phyloP scores from a whole-genome alignment of 495 filamentous ascomycete species.

The Aspergillus nanangensis region DNA sequence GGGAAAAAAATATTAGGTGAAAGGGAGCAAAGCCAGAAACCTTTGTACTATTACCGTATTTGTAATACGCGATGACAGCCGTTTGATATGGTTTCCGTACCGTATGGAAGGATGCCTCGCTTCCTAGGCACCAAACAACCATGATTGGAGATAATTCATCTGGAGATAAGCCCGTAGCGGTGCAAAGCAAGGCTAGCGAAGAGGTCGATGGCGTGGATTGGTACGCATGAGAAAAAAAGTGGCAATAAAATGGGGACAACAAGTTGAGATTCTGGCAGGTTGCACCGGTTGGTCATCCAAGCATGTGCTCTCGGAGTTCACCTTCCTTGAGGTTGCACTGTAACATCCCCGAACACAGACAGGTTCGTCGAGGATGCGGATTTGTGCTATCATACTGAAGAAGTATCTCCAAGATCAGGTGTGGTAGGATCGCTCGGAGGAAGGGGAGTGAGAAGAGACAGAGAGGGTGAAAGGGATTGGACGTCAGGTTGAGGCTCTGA shows the following conservation, averaged over 20 bases:
- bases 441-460: neutral
- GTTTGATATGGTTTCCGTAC: neutral
- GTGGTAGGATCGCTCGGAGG: neutral
- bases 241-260: no score
- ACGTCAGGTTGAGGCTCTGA: no score
- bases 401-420: neutral
- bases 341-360: neutral
- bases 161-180: no score
- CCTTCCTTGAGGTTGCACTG: neutral
- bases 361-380: neutral
- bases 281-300: neutral
- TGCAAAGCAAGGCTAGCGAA: no score
- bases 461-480: no score
- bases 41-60: neutral
- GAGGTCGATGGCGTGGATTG: no score
- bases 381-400: neutral
- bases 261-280: no score
- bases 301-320: neutral
- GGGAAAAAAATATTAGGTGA: slow-evolving; percentile 4
- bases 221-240: no score
- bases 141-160: no score
- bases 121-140: neutral
- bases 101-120: neutral
- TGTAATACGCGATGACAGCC: neutral
- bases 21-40: neutral